A percentile compares a stretch with the other conserved stretches of the same genome.
phyloP scores from a whole-genome alignment of 2,329 filamentous ascomycete genomes.

The Aspergillus persii region DNA sequence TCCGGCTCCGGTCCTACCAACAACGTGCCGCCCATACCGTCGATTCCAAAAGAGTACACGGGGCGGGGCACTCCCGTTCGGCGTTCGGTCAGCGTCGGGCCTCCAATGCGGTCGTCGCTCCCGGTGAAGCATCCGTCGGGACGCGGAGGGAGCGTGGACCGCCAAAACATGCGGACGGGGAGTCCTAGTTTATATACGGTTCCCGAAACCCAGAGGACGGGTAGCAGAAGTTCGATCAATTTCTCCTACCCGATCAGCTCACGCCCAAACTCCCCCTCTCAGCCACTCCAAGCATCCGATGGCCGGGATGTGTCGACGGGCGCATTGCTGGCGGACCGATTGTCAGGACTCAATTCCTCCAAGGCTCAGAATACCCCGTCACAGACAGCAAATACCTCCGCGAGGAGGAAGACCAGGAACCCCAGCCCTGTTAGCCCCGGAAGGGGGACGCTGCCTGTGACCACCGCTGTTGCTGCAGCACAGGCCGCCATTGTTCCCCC shows the following conservation, averaged over 20 bases:
- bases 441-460: slow-evolving; percentile 24
- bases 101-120: slow-evolving; percentile 47
- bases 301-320: slow-evolving; percentile 14
- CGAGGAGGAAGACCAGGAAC: slow-evolving; percentile 27
- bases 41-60: slow-evolving; percentile 58
- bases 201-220: slow-evolving; percentile 37
- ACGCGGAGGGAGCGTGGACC: slow-evolving; percentile 42
- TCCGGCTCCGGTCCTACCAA: slow-evolving; percentile 40
- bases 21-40: slow-evolving; percentile 71
- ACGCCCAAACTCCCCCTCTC: slow-evolving; percentile 41
- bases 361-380: slow-evolving; percentile 24
- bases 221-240: slow-evolving; percentile 47
- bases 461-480: slow-evolving; percentile 32
- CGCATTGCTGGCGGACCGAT: slow-evolving; percentile 17
- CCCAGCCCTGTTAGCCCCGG: slow-evolving; percentile 24
- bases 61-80: slow-evolving; percentile 32
- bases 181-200: slow-evolving; percentile 25
- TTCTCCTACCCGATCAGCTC: slow-evolving; percentile 48
- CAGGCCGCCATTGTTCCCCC: slow-evolving; percentile 23
- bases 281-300: slow-evolving; percentile 15
- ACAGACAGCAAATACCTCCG: slow-evolving; percentile 26
- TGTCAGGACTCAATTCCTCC: slow-evolving; percentile 23
- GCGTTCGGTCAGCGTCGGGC: slow-evolving; percentile 53
- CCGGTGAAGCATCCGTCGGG: slow-evolving; percentile 39
- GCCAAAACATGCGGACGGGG: slow-evolving; percentile 7